Conservation (phyloP, 192 early-diverging fungal genomes). For the Coemansia sp. region DNA sequence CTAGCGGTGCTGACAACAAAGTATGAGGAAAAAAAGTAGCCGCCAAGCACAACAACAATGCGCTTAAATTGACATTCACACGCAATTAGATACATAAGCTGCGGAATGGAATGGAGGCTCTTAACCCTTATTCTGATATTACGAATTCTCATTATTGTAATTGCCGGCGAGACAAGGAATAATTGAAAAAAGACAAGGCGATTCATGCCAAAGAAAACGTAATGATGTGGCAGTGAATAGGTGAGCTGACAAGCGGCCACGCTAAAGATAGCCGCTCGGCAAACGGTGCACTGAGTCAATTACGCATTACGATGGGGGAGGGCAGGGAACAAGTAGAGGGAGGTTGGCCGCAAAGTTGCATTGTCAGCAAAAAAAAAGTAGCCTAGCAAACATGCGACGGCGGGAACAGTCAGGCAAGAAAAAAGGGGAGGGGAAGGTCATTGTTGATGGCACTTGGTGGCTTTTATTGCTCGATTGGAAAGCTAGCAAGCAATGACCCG, state of each 20-base stretch:
- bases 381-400: constrained; percentile 7
- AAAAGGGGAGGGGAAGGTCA: neutral
- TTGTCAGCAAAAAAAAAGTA: neutral
- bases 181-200: neutral
- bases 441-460: constrained; percentile 14
- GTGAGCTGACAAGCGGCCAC: neutral
- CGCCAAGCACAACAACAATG: neutral
- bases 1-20: neutral
- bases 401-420: neutral
- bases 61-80: neutral
- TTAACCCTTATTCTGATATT: neutral
- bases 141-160: neutral
- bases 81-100: neutral
- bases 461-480: neutral
- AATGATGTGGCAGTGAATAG: neutral
- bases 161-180: neutral
- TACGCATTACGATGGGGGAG: neutral
- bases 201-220: neutral
- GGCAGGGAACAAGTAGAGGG: neutral
- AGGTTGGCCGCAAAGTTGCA: neutral
- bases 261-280: constrained; percentile 7
- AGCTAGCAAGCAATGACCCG: neutral
- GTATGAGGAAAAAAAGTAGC: neutral
- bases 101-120: neutral
- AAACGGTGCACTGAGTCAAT: neutral